Conservation (phyloP, 1,284 basidiomycete genomes). For the Cryptococcus sp. region DNA sequence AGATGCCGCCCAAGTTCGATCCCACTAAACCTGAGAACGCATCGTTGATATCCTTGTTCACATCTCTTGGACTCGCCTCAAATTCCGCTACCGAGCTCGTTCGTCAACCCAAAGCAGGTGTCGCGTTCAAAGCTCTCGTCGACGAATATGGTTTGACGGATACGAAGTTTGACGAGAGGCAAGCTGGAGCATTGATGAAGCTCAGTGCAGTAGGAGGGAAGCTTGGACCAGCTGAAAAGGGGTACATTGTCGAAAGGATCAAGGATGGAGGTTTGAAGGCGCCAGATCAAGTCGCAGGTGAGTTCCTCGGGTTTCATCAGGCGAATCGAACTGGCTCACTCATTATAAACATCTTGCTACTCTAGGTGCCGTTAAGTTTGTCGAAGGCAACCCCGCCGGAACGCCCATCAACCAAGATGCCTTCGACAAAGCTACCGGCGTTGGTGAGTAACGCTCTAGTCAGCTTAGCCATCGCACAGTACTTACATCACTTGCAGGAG, state of each 20-base stretch:
- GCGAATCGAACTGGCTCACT: background rate
- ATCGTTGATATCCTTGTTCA: constrained; percentile 67
- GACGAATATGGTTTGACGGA: constrained; percentile 61
- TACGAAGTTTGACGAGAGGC: constrained; percentile 70
- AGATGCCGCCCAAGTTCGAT: constrained; percentile 59
- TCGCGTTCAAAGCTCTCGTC: constrained; percentile 70
- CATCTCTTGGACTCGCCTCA: constrained; percentile 73
- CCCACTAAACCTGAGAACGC: constrained; percentile 55
- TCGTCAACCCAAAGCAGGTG: constrained; percentile 73
- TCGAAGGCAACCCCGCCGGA: constrained; percentile 61
- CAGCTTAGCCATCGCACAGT: background rate
- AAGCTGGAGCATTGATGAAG: constrained; percentile 70
- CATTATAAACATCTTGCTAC: background rate
- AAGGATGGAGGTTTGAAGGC: constrained; percentile 72
- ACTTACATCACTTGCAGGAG: constrained; percentile 59
- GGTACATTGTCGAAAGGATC: constrained; percentile 70
- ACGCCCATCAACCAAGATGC: constrained; percentile 66
- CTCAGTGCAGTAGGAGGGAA: constrained; percentile 69
- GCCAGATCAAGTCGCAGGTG: constrained; percentile 84
- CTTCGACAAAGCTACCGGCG: constrained; percentile 81
- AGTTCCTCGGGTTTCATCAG: constrained; percentile 33
- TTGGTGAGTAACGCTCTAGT: constrained; percentile 64
- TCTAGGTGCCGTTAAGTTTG: constrained; percentile 75
- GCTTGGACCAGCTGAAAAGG: constrained; percentile 62
- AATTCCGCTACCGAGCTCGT: constrained; percentile 80